phyloP scores from a whole-genome alignment of 2,329 filamentous ascomycete species.

The Podosphaera fusca region DNA sequence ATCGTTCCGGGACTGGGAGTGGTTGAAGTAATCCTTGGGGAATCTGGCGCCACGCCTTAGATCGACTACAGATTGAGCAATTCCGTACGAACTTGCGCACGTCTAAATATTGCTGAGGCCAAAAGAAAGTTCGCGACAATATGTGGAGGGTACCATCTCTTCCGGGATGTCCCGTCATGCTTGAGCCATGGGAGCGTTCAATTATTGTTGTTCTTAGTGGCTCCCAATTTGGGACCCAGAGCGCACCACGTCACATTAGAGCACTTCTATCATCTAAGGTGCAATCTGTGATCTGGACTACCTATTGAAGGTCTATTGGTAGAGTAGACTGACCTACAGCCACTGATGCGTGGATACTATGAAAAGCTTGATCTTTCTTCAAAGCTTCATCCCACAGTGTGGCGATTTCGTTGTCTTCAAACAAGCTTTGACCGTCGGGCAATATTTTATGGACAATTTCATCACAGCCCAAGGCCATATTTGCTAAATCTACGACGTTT shows the following conservation, averaged over 20 bases:
- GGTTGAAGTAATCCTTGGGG: not conserved
- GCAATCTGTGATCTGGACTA: not conserved
- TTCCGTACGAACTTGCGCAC: not conserved
- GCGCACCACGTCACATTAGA: not conserved
- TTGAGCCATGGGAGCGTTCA: not conserved
- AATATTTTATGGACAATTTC: not conserved
- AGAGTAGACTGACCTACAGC: not conserved
- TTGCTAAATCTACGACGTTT: not conserved
- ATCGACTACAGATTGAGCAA: not conserved
- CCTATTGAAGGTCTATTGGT: not conserved
- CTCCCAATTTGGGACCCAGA: not conserved
- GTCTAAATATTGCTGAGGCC: not conserved
- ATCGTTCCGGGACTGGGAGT: constrained; percentile 1
- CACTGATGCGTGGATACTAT: not conserved
- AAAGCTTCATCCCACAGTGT: not conserved
- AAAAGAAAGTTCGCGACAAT: not conserved
- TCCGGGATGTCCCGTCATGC: not conserved
- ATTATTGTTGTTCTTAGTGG: not conserved
- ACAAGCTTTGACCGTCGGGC: not conserved
- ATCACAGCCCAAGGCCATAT: not conserved
- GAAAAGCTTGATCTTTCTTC: constrained; percentile 1
- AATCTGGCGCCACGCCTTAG: not conserved
- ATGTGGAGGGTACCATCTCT: not conserved
- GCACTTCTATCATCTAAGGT: constrained; percentile 1
- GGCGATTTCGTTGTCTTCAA: not conserved